phyloP scores from a whole-genome alignment of 2,329 filamentous ascomycete genomes.

The Boeremia lycopersici region DNA sequence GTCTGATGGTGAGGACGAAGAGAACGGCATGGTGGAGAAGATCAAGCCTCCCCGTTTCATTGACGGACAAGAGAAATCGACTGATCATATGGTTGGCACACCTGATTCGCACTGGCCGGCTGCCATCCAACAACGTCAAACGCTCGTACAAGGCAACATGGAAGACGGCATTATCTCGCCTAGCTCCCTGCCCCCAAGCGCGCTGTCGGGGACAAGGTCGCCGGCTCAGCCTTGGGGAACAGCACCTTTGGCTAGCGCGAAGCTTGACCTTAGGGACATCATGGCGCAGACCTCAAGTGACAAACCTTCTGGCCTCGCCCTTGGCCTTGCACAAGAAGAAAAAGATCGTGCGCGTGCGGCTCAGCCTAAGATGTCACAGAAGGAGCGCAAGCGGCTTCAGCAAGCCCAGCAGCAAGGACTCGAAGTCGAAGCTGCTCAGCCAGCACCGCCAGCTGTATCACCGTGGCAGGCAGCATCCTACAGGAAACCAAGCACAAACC shows the following conservation, averaged over 20 bases:
- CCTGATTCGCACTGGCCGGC: constrained; percentile 36
- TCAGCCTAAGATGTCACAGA: constrained; percentile 78
- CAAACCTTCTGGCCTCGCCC: constrained; percentile 59
- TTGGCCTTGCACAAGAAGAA: constrained; percentile 57
- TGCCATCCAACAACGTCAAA: constrained; percentile 18
- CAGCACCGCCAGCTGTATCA: constrained; percentile 38
- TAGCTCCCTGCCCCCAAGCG: constrained; percentile 29
- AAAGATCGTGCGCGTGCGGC: constrained; percentile 43
- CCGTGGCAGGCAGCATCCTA: constrained; percentile 44
- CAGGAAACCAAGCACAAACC: constrained; percentile 36
- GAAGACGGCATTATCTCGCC: constrained; percentile 21
- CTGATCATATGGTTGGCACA: constrained; percentile 26
- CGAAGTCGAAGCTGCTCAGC: constrained; percentile 36
- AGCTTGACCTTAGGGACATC: constrained; percentile 77
- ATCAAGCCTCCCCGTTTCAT: constrained; percentile 36
- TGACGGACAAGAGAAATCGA: constrained; percentile 7
- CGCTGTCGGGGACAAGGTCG: constrained; percentile 29
- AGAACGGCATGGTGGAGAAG: constrained; percentile 11
- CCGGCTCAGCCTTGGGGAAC: constrained; percentile 59
- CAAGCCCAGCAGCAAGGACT: constrained; percentile 46
- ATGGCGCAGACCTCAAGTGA: constrained; percentile 66
- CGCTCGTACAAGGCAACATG: not conserved
- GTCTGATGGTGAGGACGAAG: constrained; percentile 72
- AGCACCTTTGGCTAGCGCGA: constrained; percentile 62
- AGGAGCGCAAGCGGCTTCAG: constrained; percentile 75